Base-by-base conservation (phyloP, 129 eudicot genomes). In the Chrysanthemum makinoi region DNA sequence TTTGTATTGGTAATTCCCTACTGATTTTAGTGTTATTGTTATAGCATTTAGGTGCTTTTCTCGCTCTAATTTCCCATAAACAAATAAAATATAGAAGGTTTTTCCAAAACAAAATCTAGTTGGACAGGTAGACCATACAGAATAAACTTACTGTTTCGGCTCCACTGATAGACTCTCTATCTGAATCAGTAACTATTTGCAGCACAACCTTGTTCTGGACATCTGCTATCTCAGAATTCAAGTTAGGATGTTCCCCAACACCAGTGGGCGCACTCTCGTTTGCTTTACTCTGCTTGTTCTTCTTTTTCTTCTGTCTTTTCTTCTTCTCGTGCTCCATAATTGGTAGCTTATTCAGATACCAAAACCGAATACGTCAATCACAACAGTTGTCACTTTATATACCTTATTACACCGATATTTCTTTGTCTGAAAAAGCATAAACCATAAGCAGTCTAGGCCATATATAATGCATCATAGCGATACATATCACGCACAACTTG, bases 271-370 rank as follows among this genome's bases (percentile, higher is more conserved):
- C 84, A 9, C 70, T 76, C 26, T 39, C 46, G 46, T 39, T 39
- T 39, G 76, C 16, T 69, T 81, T 82, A 10, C 58, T 65, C 73
- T 87, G 95, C 66, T 87, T 87, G 75, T 83, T 90, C 86, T 87
- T 90, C 95, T 87, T 90, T 80, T 83, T 90, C 83, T 82, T 90
- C 50, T 81, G 75, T 78, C 77, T 82, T 78, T 74, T 88, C 86
- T 87, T 87, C 81, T 77, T 90, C 28, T 90, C 94, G 2, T 86
- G 81, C 75, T 86, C 96, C 96, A 89, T 89, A 58, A 28, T 33
- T 71, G 30, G 65, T 64, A 68, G 26, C 13, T 70, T 20, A 43
- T 76, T 69, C 71, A 20, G 64, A 24, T 20, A 52, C 50, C 75
- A 67, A 69, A 48, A 26, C 33, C 62, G 55, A 46, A 54, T 16